Conservation (phyloP, 164 flowering plant genomes). For the Dillenia turbinata region DNA sequence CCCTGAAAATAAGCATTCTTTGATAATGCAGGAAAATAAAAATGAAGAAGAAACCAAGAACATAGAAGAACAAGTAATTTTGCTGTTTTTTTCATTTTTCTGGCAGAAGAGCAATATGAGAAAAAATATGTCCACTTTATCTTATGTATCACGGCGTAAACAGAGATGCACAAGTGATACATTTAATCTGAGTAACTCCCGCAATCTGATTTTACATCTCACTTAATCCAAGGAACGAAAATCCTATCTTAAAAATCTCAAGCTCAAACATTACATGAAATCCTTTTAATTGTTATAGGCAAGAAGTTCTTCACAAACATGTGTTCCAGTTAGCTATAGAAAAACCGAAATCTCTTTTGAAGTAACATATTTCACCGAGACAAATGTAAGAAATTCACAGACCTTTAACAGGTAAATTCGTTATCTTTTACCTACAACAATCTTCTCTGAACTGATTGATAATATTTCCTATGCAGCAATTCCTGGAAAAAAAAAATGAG, state of each 20-base stretch:
- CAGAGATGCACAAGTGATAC: conserved; percentile 19
- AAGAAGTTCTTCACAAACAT: conserved; percentile 22
- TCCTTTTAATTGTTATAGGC: conserved; percentile 22
- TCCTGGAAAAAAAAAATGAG: conserved; percentile 33
- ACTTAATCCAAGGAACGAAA: conserved; percentile 27
- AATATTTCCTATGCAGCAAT: conserved; percentile 50
- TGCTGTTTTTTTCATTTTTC: too few relatives aligned
- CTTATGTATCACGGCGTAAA: conserved; percentile 21
- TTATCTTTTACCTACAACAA: conserved; percentile 31
- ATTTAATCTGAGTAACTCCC: conserved; percentile 26
- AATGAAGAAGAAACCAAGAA: too few relatives aligned
- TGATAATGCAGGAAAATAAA: too few relatives aligned
- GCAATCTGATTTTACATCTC: conserved; percentile 42
- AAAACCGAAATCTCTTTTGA: conserved; percentile 14
- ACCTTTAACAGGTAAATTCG: conserved; percentile 21
- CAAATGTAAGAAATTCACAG: conserved; percentile 24
- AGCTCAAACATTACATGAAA: conserved; percentile 41
- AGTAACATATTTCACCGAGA: conserved; percentile 21
- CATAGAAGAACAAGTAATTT: too few relatives aligned
- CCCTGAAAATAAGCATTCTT: too few relatives aligned
- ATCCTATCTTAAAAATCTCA: conserved; percentile 28
- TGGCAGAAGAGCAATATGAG: too few relatives aligned
- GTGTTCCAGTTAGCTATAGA: conserved; percentile 42
- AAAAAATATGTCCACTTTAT: conserved; percentile 3
- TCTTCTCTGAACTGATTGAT: conserved; percentile 20